Evolutionary conservation across 257 asterid genomes (phyloP).

Genomic region (Schizonepeta tenuifolia): DNA sequence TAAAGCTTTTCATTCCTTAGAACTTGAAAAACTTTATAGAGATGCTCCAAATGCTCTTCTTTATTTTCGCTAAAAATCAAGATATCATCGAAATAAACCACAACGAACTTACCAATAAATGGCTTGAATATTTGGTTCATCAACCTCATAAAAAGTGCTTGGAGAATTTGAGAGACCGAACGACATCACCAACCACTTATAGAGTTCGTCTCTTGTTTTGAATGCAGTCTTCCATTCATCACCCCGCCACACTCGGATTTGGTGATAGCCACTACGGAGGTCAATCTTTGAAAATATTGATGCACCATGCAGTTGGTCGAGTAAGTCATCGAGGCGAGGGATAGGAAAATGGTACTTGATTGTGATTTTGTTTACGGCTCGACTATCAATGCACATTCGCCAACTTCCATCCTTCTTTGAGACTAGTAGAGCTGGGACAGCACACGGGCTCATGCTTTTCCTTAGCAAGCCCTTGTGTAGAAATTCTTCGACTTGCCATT

Average conservation of each 20-base stretch:
- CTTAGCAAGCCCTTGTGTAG: not conserved
- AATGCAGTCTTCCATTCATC: constrained; percentile 31
- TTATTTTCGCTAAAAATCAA: not conserved
- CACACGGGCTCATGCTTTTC: not conserved
- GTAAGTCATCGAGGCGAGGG: constrained; percentile 16
- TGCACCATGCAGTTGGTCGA: constrained; percentile 11
- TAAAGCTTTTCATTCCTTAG: not conserved
- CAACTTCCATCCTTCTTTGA: not conserved
- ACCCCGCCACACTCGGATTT: not conserved
- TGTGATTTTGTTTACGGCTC: constrained; percentile 15
- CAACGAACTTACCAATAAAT: no score
- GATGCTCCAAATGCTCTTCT: not conserved
- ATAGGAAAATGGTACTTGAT: constrained; percentile 19
- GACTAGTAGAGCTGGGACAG: not conserved
- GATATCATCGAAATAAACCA: no score
- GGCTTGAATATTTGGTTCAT: no score
- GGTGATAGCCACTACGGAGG: no score
- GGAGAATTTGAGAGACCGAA: constrained; percentile 30
- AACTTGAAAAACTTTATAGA: not conserved
- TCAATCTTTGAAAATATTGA: constrained; percentile 12
- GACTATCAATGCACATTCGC: not conserved
- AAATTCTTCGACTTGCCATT: not conserved
- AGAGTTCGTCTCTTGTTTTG: constrained; percentile 20
- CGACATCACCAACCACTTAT: constrained; percentile 16
- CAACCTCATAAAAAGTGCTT: no score